Base-by-base conservation (phyloP, 352 stramenopile genomes). In the Globisporangium mamillatum region DNA sequence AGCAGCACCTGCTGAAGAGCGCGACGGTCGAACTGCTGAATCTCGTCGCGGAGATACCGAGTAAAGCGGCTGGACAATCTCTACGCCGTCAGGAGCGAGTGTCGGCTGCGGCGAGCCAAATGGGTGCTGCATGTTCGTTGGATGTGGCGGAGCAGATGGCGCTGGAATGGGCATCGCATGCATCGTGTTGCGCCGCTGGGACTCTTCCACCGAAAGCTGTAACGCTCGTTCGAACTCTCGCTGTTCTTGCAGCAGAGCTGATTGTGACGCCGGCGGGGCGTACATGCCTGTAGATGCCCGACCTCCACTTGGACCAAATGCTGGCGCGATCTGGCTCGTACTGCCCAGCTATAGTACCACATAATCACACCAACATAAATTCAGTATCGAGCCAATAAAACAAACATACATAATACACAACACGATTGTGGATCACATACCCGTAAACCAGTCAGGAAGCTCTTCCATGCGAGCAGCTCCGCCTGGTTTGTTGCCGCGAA, bases 391-490 rank as follows among this genome's bases (percentile, higher is more conserved):
- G 9, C 10, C 44, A 24, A 6, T 9, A 50, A n/a, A 50, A 18
- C 41, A 29, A 29, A 46, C 12, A 46, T 14, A 46, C 12, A 18
- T 14, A 46, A 46, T 18, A 18, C 4, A 46, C 38, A 46, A 46
- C 38, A 18, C 12, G 12, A 18, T 52, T 55, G 18, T 1, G 10
- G 0, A 60, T 7, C 8, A 58, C 72, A 44, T 68, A 91, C 82
- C 68, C 75, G 80, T 10, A 91, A 57, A 32, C 63, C 83, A 1
- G 80, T 77, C 60, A 93, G 73, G 54, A 94, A 94, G 0, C 73
- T 73, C 63, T 90, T 92, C 87, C 87, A 94, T 1, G 84, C 75
- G 38, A 81, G 64, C 34, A 94, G 76, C 66, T 92, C 87, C 1
- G 60, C 65, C 8, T 90, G 75, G 50, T 71, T 92, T 2, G 64